phyloP scores from a whole-genome alignment of 2,329 filamentous ascomycete species.

The Penicillium brasilianum region DNA sequence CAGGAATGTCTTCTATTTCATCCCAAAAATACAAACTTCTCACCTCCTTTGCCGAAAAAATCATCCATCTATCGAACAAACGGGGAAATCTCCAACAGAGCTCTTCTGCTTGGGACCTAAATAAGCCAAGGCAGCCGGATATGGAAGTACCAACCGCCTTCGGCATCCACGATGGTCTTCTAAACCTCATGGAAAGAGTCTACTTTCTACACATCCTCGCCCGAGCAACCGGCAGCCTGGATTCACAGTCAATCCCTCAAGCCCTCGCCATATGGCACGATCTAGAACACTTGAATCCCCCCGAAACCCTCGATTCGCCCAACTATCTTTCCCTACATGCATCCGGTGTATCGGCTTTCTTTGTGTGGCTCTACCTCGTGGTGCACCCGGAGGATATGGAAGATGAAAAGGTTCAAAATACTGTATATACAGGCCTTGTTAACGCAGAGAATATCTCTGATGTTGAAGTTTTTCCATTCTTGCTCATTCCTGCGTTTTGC shows the following conservation, averaged over 20 bases:
- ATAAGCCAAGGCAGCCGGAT: not conserved
- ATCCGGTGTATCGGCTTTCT: constrained; percentile 8
- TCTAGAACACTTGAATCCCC: constrained; percentile 8
- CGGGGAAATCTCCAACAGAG: not conserved
- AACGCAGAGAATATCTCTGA: constrained; percentile 3
- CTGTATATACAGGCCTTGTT: constrained; percentile 6
- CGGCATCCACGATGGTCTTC: constrained; percentile 7
- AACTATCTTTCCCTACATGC: constrained; percentile 9
- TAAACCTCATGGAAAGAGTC: constrained; percentile 8
- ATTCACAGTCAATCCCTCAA: constrained; percentile 5
- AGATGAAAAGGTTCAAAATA: constrained; percentile 7
- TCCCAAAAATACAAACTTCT: constrained; percentile 9
- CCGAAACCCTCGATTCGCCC: not conserved
- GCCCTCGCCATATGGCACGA: constrained; percentile 12
- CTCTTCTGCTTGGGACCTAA: not conserved
- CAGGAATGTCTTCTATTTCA: not conserved
- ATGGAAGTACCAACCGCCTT: not conserved
- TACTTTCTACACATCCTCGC: constrained; percentile 7
- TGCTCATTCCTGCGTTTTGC: constrained; percentile 15
- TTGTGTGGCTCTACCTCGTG: constrained; percentile 10
- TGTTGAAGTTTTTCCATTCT: constrained; percentile 3
- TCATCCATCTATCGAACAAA: constrained; percentile 5
- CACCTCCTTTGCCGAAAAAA: constrained; percentile 10
- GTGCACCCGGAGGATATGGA: constrained; percentile 10
- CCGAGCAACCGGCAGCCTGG: not conserved